phyloP scores from a whole-genome alignment of 441 rosid genomes.

The Viola pubescens region DNA sequence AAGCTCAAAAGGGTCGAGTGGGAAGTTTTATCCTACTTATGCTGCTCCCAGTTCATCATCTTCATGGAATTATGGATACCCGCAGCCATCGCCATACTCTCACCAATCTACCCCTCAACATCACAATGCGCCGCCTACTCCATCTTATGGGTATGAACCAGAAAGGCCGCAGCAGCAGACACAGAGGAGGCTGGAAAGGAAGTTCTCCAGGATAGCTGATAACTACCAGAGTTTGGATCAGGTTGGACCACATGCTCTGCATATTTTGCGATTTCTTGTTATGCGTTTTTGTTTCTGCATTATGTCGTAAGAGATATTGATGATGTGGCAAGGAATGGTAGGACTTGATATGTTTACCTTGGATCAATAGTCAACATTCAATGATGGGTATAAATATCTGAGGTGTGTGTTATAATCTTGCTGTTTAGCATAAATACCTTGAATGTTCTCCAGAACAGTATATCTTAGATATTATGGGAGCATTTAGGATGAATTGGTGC shows the following conservation, averaged over 20 bases:
- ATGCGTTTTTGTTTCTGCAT: background rate
- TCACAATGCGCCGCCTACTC: slow-evolving; percentile 16
- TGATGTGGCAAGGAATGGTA: background rate
- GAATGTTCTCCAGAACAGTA: too few species aligned
- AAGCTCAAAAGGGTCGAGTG: slow-evolving; percentile 33
- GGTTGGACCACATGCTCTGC: slow-evolving; percentile 29
- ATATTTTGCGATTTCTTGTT: background rate
- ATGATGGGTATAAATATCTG: background rate
- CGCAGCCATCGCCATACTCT: slow-evolving; percentile 30
- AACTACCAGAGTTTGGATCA: slow-evolving; percentile 46
- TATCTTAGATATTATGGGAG: too few species aligned
- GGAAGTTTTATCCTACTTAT: slow-evolving; percentile 23
- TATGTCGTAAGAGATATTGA: background rate
- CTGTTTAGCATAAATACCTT: background rate
- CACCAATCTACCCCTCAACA: slow-evolving; percentile 30
- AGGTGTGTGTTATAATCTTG: background rate
- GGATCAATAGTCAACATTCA: background rate
- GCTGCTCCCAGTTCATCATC: slow-evolving; percentile 29
- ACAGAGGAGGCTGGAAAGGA: slow-evolving; percentile 41
- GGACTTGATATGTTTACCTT: background rate
- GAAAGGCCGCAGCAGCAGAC: slow-evolving; percentile 25
- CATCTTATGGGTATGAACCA: slow-evolving; percentile 23
- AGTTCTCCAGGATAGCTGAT: slow-evolving; percentile 50
- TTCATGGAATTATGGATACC: slow-evolving; percentile 31
- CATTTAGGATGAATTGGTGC: too few species aligned